phyloP scores from a whole-genome alignment of 805 yeast genomes.

The Yarrowia yakushimensis region DNA sequence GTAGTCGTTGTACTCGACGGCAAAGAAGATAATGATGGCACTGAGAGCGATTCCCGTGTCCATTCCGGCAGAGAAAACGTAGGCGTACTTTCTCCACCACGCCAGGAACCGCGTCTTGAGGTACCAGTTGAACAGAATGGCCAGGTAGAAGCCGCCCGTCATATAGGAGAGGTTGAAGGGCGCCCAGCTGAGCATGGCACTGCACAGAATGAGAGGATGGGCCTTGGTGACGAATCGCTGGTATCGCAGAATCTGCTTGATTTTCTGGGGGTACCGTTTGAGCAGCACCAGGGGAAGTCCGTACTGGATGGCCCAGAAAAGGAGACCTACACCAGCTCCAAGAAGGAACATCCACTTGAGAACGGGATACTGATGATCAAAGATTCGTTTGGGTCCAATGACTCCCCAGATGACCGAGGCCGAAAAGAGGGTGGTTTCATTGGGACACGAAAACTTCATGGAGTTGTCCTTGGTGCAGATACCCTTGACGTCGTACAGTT shows the following conservation, averaged over 20 bases:
- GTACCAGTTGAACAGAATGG: slow-evolving; percentile 41
- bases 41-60: too few species aligned
- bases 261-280: not conserved
- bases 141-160: slow-evolving; percentile 43
- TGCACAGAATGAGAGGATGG: not conserved
- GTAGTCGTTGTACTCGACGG: too few species aligned
- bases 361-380: not conserved
- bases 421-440: not conserved
- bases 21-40: too few species aligned
- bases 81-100: slow-evolving; percentile 36
- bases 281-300: not conserved
- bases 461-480: not conserved
- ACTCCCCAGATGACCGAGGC: slow-evolving; percentile 2
- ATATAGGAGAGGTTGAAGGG: slow-evolving; percentile 27
- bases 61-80: too few species aligned
- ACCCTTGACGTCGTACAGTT: not conserved
- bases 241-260: not conserved
- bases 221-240: not conserved
- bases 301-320: not conserved
- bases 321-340: not conserved
- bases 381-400: not conserved
- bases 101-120: slow-evolving; percentile 45
- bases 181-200: not conserved
- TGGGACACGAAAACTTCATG: not conserved
- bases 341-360: slow-evolving; percentile 2